A percentile compares a stretch with the other conserved stretches of the same genome.
Conservation (phyloP, 23 red algal species). For the Gracilariopsis chorda region DNA sequence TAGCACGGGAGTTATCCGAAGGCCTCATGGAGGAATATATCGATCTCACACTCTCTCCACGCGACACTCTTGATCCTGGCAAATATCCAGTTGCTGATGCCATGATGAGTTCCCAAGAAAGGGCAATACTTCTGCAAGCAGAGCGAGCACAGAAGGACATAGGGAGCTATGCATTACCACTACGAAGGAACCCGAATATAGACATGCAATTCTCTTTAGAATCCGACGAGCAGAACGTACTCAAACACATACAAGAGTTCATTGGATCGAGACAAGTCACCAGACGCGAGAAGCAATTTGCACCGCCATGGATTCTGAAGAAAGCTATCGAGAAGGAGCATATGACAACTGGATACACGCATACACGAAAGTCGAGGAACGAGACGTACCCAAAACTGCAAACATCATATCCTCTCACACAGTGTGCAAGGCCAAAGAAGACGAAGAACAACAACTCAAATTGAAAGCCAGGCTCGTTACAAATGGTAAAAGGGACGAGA, state of each 20-base stretch:
- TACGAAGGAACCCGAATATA: neutral
- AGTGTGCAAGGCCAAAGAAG: slow-evolving; percentile 17
- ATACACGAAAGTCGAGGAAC: neutral
- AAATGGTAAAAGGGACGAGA: no score
- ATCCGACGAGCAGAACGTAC: neutral
- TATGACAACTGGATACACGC: slow-evolving; percentile 12
- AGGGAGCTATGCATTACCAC: neutral
- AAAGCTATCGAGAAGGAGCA: slow-evolving; percentile 28
- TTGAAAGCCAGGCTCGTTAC: neutral
- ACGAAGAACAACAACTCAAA: neutral
- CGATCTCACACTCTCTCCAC: neutral
- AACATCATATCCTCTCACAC: slow-evolving; percentile 18
- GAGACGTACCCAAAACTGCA: neutral
- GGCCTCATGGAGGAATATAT: neutral
- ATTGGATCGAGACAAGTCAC: neutral
- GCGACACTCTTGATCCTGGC: no score
- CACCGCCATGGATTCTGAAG: neutral
- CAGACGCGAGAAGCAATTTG: neutral
- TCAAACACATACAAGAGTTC: neutral
- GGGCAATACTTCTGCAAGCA: no score
- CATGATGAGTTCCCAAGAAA: no score
- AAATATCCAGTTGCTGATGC: neutral
- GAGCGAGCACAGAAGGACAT: neutral
- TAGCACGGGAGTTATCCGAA: neutral
- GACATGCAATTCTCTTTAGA: neutral